phyloP scores from a whole-genome alignment of 306 rosid species.

The Cicer judaicum region DNA sequence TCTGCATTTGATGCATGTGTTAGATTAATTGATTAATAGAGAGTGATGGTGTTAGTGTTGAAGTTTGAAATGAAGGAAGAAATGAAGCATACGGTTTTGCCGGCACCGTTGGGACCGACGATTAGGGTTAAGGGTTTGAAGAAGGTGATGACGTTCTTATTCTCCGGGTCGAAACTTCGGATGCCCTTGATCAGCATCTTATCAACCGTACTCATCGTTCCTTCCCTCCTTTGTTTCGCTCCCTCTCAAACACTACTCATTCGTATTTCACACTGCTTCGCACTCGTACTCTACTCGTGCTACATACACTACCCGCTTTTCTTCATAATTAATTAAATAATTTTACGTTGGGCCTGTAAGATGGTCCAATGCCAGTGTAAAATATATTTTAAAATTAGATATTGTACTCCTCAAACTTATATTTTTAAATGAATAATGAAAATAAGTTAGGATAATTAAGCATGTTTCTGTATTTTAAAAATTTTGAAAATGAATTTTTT shows the following conservation, averaged over 20 bases:
- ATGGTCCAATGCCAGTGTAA: too few species aligned
- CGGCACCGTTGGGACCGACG: conserved; percentile 97
- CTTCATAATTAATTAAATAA: neutral
- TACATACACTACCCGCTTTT: neutral
- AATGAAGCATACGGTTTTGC: conserved; percentile 67
- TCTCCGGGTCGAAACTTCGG: conserved; percentile 98
- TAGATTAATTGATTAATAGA: neutral
- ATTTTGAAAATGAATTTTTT: too few species aligned
- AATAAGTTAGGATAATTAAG: too few species aligned
- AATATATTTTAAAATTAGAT: too few species aligned
- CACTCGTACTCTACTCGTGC: neutral
- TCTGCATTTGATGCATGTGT: conserved; percentile 45
- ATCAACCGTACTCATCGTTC: conserved; percentile 88
- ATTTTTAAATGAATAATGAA: too few species aligned
- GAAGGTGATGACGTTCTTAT: conserved; percentile 92
- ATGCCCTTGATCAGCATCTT: conserved; percentile 95
- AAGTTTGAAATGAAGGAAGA: neutral
- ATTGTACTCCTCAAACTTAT: too few species aligned
- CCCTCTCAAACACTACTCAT: neutral
- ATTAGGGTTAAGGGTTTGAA: conserved; percentile 94
- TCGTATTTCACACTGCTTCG: neutral
- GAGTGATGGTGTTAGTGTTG: neutral
- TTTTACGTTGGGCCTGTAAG: neutral
- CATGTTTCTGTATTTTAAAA: too few species aligned
- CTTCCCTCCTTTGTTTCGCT: neutral